Conservation (phyloP, 495 filamentous ascomycete genomes). For the Baudoinia panamericana region DNA sequence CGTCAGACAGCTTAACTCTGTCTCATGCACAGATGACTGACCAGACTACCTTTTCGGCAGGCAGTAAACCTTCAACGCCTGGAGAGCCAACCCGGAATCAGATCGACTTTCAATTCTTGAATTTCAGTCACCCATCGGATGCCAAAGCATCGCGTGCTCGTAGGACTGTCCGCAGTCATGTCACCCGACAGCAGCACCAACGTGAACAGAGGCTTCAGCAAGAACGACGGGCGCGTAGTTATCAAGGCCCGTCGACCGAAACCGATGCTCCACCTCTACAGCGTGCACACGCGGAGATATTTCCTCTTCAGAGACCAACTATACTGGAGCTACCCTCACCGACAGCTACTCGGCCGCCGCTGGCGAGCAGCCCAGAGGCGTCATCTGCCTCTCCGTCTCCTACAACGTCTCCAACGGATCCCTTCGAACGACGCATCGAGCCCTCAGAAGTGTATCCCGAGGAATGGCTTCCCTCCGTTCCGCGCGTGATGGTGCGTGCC, state of each 20-base stretch:
- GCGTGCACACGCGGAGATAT: conserved; percentile 4
- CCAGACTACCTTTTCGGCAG: not conserved
- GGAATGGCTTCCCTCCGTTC: conserved; percentile 12
- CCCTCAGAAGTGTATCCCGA: conserved; percentile 12
- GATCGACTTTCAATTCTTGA: conserved; percentile 21
- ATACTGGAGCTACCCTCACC: conserved; percentile 1
- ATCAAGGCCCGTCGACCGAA: conserved; percentile 7
- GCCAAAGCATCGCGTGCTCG: conserved; percentile 15
- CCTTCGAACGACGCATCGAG: conserved; percentile 2
- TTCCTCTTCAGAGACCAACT: conserved; percentile 5
- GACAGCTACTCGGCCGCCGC: not conserved
- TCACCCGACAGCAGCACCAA: conserved; percentile 18
- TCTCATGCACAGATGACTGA: not conserved
- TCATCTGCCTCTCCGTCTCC: conserved; percentile 9
- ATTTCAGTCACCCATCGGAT: conserved; percentile 18
- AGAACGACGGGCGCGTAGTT: conserved; percentile 11
- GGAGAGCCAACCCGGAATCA: conserved; percentile 5
- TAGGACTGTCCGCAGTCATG: conserved; percentile 16
- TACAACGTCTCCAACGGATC: not conserved
- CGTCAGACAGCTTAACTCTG: not conserved
- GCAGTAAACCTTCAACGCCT: conserved; percentile 13
- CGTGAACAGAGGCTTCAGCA: conserved; percentile 16
- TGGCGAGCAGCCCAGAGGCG: conserved; percentile 11
- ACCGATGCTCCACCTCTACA: not conserved
- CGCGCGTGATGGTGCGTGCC: conserved; percentile 8